Percentiles rank a stretch among this genome's conserved stretches.
These are phyloP conservation scores for Apium graveolens DNA, from an alignment of 129 eudicot genomes.

Conservation along the genomic window DNA sequence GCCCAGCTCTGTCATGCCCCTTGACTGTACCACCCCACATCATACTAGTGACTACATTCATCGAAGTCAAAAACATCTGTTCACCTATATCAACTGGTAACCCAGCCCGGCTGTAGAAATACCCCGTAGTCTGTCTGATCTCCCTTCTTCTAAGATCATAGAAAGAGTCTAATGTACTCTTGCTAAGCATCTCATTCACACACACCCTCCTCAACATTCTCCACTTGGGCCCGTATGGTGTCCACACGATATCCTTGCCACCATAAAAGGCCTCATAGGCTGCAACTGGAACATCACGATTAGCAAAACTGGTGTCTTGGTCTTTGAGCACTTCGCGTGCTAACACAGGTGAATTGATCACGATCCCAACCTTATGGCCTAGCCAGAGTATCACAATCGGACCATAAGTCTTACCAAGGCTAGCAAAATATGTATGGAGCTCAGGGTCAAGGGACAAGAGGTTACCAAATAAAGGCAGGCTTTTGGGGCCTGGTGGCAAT, in stretches of 20 bases:
- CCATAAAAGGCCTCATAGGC: constrained; percentile 28
- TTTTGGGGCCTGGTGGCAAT: constrained; percentile 43
- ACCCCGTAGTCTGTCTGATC: constrained; percentile 31
- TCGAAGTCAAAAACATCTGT: constrained; percentile 34
- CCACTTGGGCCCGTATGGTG: constrained; percentile 46
- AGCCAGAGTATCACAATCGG: constrained; percentile 48
- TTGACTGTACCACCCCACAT: constrained; percentile 63
- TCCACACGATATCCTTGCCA: constrained; percentile 39
- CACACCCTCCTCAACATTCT: constrained; percentile 41
- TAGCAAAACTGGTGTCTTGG: constrained; percentile 47
- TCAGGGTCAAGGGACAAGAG: constrained; percentile 54
- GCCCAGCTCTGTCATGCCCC: constrained; percentile 23
- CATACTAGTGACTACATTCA: too few relatives aligned
- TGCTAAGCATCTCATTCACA: constrained; percentile 48
- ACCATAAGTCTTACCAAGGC: constrained; percentile 35
- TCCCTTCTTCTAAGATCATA: constrained; percentile 34
- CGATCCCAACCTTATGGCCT: constrained; percentile 37
- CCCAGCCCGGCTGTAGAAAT: constrained; percentile 29
- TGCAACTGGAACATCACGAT: constrained; percentile 39
- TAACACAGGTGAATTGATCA: constrained; percentile 39
- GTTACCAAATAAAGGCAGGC: constrained; percentile 48
- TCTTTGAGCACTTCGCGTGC: constrained; percentile 52
- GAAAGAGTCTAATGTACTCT: constrained; percentile 30
- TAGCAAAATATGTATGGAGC: constrained; percentile 41
- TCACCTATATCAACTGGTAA: constrained; percentile 43